These are phyloP conservation scores for Ulota crispa DNA, from an alignment of 225 moss, liverwort and hornwort species.

Conservation along the genomic window DNA sequence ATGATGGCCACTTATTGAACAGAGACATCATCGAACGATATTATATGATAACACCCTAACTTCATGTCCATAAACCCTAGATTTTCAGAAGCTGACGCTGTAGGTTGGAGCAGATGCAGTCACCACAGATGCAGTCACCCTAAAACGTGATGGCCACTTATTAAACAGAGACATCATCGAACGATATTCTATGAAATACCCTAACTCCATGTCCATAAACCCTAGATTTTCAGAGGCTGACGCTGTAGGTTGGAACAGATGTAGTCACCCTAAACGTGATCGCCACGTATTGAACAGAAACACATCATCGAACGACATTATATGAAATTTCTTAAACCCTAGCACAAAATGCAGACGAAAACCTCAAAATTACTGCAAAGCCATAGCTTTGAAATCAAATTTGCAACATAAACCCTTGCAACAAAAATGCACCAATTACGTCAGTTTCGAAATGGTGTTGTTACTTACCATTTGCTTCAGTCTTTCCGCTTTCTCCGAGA, in stretches of 20 bases:
- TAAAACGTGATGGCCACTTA: neutral
- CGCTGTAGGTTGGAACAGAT: neutral
- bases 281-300: neutral
- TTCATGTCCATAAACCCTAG: constrained; percentile 5
- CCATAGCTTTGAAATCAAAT: neutral
- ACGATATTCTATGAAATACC: constrained; percentile 2
- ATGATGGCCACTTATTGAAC: neutral
- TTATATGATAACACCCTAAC: neutral
- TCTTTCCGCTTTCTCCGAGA: constrained; percentile 28
- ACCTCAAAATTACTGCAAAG: neutral
- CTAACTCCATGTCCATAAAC: neutral
- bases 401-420: neutral
- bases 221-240: neutral
- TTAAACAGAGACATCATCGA: neutral
- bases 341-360: neutral
- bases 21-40: neutral
- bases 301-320: neutral
- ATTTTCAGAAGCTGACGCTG: neutral
- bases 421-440: neutral
- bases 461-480: constrained; percentile 34
- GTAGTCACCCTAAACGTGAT: constrained; percentile 9
- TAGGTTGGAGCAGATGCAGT: too few species aligned
- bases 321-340: constrained; percentile 31
- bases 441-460: neutral
- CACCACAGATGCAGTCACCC: constrained; percentile 2